phyloP scores from a whole-genome alignment of 805 yeast genomes.

The Saccharomycopsis malanga region DNA sequence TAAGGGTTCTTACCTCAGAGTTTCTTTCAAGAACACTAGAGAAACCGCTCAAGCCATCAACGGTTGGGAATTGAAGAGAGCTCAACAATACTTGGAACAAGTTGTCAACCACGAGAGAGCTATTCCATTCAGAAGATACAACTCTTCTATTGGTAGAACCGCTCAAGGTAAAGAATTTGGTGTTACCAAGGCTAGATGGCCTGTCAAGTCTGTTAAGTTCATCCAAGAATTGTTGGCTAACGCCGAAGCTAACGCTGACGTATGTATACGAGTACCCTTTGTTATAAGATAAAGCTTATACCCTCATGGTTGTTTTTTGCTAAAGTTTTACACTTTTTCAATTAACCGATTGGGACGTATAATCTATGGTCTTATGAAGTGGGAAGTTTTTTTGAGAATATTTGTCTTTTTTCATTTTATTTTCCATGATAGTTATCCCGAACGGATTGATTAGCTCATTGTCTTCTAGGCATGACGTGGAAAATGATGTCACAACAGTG shows the following conservation, averaged over 20 bases:
- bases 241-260: constrained; percentile 98
- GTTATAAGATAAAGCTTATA: background rate
- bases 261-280: constrained; percentile 30
- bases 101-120: constrained; percentile 99
- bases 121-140: constrained; percentile 98
- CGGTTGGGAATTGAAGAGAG: constrained; percentile 97
- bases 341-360: background rate
- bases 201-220: constrained; percentile 95
- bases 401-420: background rate
- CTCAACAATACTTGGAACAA: constrained; percentile 91
- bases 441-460: background rate
- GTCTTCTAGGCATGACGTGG: no score
- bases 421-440: background rate
- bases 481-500: no score
- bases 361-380: background rate
- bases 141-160: constrained; percentile 96
- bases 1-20: constrained; percentile 99
- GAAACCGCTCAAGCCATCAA: constrained; percentile 97
- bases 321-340: background rate
- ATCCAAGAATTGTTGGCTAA: constrained; percentile 90
- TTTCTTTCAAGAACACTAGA: constrained; percentile 99
- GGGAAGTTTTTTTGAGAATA: constrained; percentile 9
- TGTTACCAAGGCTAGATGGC: constrained; percentile 99
- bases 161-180: constrained; percentile 99
- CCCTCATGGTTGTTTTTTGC: background rate